Evolutionary conservation across 441 rosid genomes (phyloP).

Genomic region (Arabidopsis hybrid): DNA sequence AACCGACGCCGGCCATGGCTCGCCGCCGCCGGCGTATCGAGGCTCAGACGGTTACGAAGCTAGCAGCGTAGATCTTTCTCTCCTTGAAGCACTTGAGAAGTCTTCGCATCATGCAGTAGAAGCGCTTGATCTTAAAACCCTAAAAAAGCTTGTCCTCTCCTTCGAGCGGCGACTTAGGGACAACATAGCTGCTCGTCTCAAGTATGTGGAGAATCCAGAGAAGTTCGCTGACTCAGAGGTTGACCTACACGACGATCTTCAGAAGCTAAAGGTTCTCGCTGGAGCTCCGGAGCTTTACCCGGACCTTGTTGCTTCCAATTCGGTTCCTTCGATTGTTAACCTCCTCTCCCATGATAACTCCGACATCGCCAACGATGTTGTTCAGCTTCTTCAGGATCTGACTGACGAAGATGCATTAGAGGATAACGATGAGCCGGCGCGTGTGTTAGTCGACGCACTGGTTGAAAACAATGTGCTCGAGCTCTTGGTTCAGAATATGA

Average conservation of each 20-base stretch:
- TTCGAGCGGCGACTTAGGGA: slow-evolving; percentile 97
- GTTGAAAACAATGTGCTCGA: slow-evolving; percentile 92
- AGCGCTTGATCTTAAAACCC: slow-evolving; percentile 76
- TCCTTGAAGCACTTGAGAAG: slow-evolving; percentile 90
- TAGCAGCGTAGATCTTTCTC: slow-evolving; percentile 64
- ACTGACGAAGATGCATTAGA: slow-evolving; percentile 93
- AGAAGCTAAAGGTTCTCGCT: slow-evolving; percentile 89
- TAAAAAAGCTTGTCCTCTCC: slow-evolving; percentile 88
- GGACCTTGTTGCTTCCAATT: slow-evolving; percentile 73
- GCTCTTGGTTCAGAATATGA: slow-evolving; percentile 89
- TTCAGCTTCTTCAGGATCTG: slow-evolving; percentile 85
- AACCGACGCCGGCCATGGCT: slow-evolving; percentile 29
- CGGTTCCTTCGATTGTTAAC: slow-evolving; percentile 79
- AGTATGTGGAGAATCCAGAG: slow-evolving; percentile 90
- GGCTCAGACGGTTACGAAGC: slow-evolving; percentile 27
- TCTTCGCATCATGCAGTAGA: slow-evolving; percentile 75
- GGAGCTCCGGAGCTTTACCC: slow-evolving; percentile 98
- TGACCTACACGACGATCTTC: slow-evolving; percentile 89
- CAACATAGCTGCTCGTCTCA: slow-evolving; percentile 95
- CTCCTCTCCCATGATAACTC: slow-evolving; percentile 85
- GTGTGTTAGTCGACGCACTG: slow-evolving; percentile 69
- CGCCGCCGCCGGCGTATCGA: slow-evolving; percentile 39
- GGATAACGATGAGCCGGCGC: slow-evolving; percentile 89
- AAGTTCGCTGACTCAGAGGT: slow-evolving; percentile 92
- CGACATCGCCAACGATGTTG: slow-evolving; percentile 92